Evolutionary conservation across 441 rosid genomes (phyloP).

Genomic region (Corymbia calophylla): DNA sequence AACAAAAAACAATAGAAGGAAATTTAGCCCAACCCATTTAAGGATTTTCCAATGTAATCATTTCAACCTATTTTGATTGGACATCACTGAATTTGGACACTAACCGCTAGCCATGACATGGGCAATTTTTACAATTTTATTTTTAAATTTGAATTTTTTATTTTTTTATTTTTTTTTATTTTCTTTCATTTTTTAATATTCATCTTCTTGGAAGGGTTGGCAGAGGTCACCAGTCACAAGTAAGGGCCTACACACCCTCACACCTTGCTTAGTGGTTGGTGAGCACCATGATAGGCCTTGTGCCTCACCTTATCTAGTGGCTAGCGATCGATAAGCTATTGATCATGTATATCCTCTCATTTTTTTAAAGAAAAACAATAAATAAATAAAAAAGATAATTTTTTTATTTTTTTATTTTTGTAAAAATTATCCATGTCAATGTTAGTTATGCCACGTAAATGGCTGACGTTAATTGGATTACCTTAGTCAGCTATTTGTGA

Average conservation of each 20-base stretch:
- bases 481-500: not conserved
- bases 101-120: rapidly evolving
- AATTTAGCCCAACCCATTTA: not conserved
- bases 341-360: not conserved
- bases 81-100: not conserved
- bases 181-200: rapidly evolving
- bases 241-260: too few relatives aligned
- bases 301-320: not conserved
- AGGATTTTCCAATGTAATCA: not conserved
- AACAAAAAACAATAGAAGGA: not conserved
- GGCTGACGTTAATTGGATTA: not conserved
- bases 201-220: not conserved
- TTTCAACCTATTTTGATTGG: not conserved
- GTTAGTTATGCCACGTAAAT: rapidly evolving
- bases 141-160: rapidly evolving
- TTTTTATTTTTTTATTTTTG: too few relatives aligned
- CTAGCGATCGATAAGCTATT: not conserved
- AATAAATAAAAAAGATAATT: too few relatives aligned
- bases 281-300: rapidly evolving
- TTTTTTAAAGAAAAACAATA: not conserved
- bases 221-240: not conserved
- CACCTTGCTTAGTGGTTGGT: not conserved
- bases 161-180: not conserved
- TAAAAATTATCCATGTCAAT: rapidly evolving
- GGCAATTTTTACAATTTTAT: not conserved